Percentiles rank a stretch among this genome's conserved stretches.
Conservation (phyloP, 2,329 filamentous ascomycete genomes). For the Septoria petroselini region DNA sequence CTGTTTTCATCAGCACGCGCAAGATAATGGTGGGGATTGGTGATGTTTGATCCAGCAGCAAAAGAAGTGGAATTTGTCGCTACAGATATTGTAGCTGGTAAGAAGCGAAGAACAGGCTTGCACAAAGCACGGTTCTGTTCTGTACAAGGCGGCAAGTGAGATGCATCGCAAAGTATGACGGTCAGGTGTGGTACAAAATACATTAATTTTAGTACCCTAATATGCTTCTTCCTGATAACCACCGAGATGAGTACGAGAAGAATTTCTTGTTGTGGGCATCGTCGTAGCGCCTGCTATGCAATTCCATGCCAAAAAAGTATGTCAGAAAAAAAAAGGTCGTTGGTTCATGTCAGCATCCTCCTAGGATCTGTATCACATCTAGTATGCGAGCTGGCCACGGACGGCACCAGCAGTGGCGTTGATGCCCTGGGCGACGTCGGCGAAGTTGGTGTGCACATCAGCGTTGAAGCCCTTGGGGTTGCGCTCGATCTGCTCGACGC, state of each 20-base stretch:
- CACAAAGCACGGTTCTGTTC: too few species aligned
- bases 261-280: too few species aligned
- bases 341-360: background rate
- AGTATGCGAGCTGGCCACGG: slow-evolving; percentile 48
- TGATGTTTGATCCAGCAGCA: too few species aligned
- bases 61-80: too few species aligned
- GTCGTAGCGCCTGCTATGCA: slow-evolving; percentile 2
- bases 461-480: slow-evolving; percentile 53
- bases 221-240: background rate
- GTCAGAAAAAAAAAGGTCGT: too few species aligned
- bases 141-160: too few species aligned
- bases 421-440: slow-evolving; percentile 53
- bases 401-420: slow-evolving; percentile 52
- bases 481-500: slow-evolving; percentile 50
- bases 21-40: too few species aligned
- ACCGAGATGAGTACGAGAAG: background rate
- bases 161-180: too few species aligned
- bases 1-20: too few species aligned
- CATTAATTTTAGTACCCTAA: background rate
- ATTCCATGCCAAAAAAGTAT: background rate
- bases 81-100: background rate
- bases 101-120: background rate
- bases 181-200: background rate
- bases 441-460: slow-evolving; percentile 56
- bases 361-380: background rate